phyloP scores from a whole-genome alignment of 208 protist species.

The Leishmania amazonensis region DNA sequence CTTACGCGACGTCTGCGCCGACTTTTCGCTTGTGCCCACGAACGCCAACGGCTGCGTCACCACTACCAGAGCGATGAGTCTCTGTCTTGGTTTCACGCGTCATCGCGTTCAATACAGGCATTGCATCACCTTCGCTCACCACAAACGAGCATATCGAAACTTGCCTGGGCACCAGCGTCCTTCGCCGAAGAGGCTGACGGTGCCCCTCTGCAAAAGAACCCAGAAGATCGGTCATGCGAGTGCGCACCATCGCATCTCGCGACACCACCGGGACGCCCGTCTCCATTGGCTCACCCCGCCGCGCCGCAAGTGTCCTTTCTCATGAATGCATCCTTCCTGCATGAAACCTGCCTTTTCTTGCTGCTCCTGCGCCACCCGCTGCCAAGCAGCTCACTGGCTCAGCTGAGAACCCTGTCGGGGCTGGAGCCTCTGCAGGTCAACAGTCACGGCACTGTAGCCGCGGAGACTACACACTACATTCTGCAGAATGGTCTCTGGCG shows the following conservation, averaged over 20 bases:
- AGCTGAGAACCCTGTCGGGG: neutral
- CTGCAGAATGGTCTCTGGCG: constrained; percentile 6
- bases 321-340: constrained; percentile 59
- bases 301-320: neutral
- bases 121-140: neutral
- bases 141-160: too few species aligned
- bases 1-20: neutral
- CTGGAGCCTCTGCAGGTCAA: neutral
- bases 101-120: neutral
- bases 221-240: neutral
- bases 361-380: constrained; percentile 43
- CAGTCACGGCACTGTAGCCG: neutral
- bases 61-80: neutral
- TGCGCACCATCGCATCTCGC: neutral
- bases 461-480: neutral
- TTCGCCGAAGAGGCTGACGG: constrained; percentile 3
- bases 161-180: constrained; percentile 3
- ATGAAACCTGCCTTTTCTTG: constrained; percentile 73
- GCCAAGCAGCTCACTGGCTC: constrained; percentile 8
- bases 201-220: neutral
- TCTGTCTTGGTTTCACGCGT: neutral
- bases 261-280: neutral
- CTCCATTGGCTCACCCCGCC: neutral
- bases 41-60: neutral
- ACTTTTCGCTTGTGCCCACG: neutral